Evolutionary conservation across 169 alveolate genomes (phyloP).

Genomic region (Eimeria zaria): DNA sequence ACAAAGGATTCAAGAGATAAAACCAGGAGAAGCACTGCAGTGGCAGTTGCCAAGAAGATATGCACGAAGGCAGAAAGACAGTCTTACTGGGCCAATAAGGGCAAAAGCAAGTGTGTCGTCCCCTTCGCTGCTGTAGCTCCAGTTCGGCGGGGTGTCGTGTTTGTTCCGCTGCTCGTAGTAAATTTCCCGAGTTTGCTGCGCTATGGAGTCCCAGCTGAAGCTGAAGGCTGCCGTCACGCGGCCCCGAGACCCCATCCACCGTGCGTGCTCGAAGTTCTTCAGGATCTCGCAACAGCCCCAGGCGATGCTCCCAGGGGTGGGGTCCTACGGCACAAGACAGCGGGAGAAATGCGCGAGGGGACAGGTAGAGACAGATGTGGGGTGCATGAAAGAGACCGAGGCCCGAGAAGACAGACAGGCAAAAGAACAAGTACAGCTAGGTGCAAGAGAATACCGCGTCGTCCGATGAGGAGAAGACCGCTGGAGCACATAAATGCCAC

Average conservation of each 20-base stretch:
- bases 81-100: constrained; percentile 79
- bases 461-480: background rate
- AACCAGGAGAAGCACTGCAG: background rate
- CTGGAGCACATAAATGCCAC: background rate
- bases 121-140: constrained; percentile 78
- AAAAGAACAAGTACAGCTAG: background rate
- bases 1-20: background rate
- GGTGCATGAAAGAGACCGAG: background rate
- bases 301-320: constrained; percentile 90
- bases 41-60: background rate
- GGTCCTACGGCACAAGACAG: constrained; percentile 84
- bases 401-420: background rate
- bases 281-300: constrained; percentile 90
- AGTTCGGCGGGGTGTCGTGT: constrained; percentile 85
- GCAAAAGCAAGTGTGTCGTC: constrained; percentile 83
- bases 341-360: background rate
- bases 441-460: background rate
- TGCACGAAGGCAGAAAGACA: background rate
- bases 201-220: constrained; percentile 89
- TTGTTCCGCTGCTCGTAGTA: constrained; percentile 87
- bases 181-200: constrained; percentile 85
- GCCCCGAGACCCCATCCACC: constrained; percentile 90
- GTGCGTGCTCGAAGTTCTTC: constrained; percentile 87
- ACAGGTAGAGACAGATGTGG: background rate
- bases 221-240: constrained; percentile 89